Conservation (phyloP, 2,329 filamentous ascomycete species). For the Arthrobotrys sphaeroides region DNA sequence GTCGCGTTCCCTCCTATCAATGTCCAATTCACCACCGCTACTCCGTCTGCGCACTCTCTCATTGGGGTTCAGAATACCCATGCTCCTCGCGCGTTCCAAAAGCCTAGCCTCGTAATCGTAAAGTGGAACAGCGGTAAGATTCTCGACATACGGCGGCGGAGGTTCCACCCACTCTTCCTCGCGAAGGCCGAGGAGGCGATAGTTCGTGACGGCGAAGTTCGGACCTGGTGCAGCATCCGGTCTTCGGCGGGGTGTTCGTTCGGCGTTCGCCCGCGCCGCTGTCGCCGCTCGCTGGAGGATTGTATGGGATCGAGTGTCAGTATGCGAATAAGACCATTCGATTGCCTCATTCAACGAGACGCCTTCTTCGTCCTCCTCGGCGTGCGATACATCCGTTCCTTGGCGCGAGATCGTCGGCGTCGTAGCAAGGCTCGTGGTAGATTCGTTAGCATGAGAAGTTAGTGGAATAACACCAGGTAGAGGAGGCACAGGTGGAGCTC, state of each 20-base stretch:
- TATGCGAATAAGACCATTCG: conserved; percentile 57
- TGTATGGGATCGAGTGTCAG: conserved; percentile 56
- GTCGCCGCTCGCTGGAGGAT: conserved; percentile 56
- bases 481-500: conserved; percentile 35
- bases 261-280: conserved; percentile 54
- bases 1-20: conserved; percentile 48
- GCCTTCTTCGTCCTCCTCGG: conserved; percentile 52
- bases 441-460: conserved; percentile 20
- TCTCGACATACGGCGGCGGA: conserved; percentile 57
- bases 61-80: conserved; percentile 54
- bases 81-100: conserved; percentile 45
- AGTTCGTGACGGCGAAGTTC: conserved; percentile 53
- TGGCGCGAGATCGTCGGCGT: conserved; percentile 26
- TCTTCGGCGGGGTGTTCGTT: conserved; percentile 52
- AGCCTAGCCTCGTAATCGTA: conserved; percentile 51
- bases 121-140: conserved; percentile 48
- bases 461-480: not conserved
- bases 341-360: conserved; percentile 54
- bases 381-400: conserved; percentile 17
- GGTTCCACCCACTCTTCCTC: conserved; percentile 57
- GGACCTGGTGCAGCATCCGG: conserved; percentile 56
- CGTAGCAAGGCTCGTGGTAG: conserved; percentile 9
- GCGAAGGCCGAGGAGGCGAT: conserved; percentile 51
- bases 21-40: conserved; percentile 43
- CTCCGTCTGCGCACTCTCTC: conserved; percentile 54